Evolutionary conservation across 2,329 filamentous ascomycete genomes (phyloP), one percentile per base, ranked within the genome.

Genomic region (Endoconidiophora polonica): DNA sequence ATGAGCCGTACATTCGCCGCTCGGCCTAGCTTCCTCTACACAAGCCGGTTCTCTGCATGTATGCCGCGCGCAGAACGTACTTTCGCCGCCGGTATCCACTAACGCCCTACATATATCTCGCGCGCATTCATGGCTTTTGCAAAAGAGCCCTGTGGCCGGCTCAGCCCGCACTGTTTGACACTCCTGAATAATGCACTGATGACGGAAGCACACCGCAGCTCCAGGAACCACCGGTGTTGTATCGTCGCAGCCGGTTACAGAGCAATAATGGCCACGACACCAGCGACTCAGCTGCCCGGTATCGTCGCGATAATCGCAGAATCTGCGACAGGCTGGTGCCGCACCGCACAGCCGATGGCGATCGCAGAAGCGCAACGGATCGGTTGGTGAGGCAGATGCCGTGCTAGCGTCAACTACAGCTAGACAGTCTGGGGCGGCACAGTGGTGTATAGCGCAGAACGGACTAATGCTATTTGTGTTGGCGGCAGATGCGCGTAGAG

Each of bases 311-410:
- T 14, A 46, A 41, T 46, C 48, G 14, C 56, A 53, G 41, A 56
- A 56, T n/a, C 54, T 52, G 5, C 23, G 36, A 43, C 58, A 59
- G 10, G 29, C 29, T 33, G 29, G 44, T 51, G 3, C 22, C 42
- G 1, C 46, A 39, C 16, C 40, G 54, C 58, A 59, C 22, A 56
- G 45, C 6, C 58, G 52, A 49, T 59, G 58, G 6, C 56, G 54
- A 14, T 58, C 55, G 44, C 58, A 59, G 55, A 57, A 58, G 9
- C 57, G 55, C 3, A 53, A 48, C 5, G 46, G 46, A 22, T 55
- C 54, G n/a, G 52, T 29, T 4, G 51, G 45, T 9, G 54, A 49
- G 18, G 26, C 36, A 29, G 24, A 20, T 45, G 14, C 10, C 14
- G 18, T 24, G 20, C 24, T 43, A 5, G 20, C 41, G 24, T 50